A percentile compares a stretch with the other conserved stretches of the same genome.
These are phyloP conservation scores for Aspergillus sp. DNA, from an alignment of 2,329 filamentous ascomycete species.

Conservation along the genomic window DNA sequence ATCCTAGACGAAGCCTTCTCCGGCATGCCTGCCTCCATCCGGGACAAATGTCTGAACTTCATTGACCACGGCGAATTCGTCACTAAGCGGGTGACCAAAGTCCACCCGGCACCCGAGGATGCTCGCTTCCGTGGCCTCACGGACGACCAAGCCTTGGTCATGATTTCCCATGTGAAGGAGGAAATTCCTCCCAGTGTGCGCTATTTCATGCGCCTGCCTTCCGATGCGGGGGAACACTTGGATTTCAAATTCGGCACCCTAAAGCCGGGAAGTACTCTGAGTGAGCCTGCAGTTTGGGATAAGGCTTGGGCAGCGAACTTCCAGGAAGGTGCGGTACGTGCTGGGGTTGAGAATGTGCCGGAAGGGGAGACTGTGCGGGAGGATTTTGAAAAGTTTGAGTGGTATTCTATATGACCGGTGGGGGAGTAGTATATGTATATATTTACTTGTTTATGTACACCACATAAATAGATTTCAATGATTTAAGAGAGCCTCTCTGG, in stretches of 20 bases:
- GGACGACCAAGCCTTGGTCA: constrained; percentile 77
- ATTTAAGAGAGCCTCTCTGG: too few species aligned
- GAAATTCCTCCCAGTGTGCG: constrained; percentile 83
- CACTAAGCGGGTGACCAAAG: neutral
- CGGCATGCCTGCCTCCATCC: constrained; percentile 75
- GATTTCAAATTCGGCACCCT: constrained; percentile 38
- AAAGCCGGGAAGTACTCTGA: constrained; percentile 22
- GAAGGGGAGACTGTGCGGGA: neutral
- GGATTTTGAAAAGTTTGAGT: constrained; percentile 22
- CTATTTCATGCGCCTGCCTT: constrained; percentile 81
- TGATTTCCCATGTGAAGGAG: constrained; percentile 86
- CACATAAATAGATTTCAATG: neutral
- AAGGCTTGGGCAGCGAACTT: constrained; percentile 30
- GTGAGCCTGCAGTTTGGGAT: constrained; percentile 31
- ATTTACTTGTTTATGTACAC: too few species aligned
- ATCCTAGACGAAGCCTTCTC: constrained; percentile 87
- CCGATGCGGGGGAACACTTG: constrained; percentile 26
- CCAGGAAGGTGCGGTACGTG: neutral
- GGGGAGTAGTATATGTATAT: neutral
- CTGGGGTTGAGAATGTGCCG: constrained; percentile 3
- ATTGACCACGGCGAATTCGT: constrained; percentile 63
- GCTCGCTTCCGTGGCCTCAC: constrained; percentile 58
- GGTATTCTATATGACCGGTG: constrained; percentile 18
- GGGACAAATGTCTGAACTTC: constrained; percentile 86
- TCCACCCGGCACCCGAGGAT: neutral